Evolutionary conservation across 2,329 filamentous ascomycete genomes (phyloP).

Genomic region (Tricladium varicosporioides): DNA sequence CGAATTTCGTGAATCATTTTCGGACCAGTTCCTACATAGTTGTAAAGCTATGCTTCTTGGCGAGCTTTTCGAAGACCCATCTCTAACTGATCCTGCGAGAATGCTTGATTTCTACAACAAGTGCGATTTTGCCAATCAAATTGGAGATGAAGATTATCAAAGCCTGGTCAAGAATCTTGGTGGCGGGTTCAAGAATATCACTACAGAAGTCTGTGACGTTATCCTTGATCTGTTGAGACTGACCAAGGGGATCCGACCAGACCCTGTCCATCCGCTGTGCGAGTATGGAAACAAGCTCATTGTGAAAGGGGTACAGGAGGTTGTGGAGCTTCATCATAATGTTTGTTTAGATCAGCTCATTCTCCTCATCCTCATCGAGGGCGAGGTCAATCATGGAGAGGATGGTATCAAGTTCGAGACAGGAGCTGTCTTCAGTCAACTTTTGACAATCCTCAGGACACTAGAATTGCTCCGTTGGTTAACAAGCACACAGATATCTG

Average conservation of each 20-base stretch:
- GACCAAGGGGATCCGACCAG: slow-evolving; percentile 31
- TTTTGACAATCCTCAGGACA: slow-evolving; percentile 70
- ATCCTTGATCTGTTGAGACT: slow-evolving; percentile 48
- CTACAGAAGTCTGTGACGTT: slow-evolving; percentile 52
- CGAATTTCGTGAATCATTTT: slow-evolving; percentile 68
- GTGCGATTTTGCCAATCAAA: slow-evolving; percentile 72
- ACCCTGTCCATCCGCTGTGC: slow-evolving; percentile 51
- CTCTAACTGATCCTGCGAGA: slow-evolving; percentile 67
- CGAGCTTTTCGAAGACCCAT: slow-evolving; percentile 73
- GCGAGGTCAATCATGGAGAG: slow-evolving; percentile 72
- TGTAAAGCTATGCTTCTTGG: slow-evolving; percentile 66
- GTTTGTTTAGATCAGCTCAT: slow-evolving; percentile 80
- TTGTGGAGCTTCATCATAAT: slow-evolving; percentile 67
- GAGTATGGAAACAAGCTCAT: slow-evolving; percentile 74
- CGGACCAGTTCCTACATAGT: slow-evolving; percentile 65
- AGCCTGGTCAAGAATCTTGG: slow-evolving; percentile 69
- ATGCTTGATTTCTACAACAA: slow-evolving; percentile 78
- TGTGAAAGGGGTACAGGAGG: slow-evolving; percentile 77
- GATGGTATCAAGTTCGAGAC: slow-evolving; percentile 66
- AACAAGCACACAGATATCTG: slow-evolving; percentile 54
- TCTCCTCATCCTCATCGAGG: slow-evolving; percentile 82
- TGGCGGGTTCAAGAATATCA: slow-evolving; percentile 59
- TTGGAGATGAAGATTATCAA: slow-evolving; percentile 78
- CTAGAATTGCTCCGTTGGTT: slow-evolving; percentile 74
- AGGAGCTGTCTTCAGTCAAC: slow-evolving; percentile 66